Evolutionary conservation across 495 filamentous ascomycete species (phyloP).

Genomic region (Cryomyces minteri): DNA sequence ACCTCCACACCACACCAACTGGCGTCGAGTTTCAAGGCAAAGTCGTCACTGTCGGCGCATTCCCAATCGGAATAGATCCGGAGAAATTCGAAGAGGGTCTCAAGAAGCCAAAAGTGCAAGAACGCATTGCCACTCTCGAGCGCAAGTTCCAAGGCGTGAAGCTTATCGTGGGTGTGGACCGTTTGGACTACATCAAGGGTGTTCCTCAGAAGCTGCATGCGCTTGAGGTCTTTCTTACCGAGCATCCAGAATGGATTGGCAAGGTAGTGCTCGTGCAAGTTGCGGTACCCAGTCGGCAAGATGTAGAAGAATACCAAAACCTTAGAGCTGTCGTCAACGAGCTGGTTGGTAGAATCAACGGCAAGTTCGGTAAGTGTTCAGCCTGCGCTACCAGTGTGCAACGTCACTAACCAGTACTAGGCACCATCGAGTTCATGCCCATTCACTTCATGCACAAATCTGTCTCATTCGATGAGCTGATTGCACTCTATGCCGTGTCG

Average conservation of each 20-base stretch:
- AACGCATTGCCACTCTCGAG: conserved; percentile 57
- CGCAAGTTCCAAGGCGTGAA: conserved; percentile 74
- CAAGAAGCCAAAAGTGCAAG: conserved; percentile 58
- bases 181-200: conserved; percentile 91
- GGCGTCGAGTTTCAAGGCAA: conserved; percentile 62
- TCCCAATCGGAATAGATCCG: conserved; percentile 89
- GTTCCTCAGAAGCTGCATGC: conserved; percentile 90
- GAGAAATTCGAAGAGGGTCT: conserved; percentile 85
- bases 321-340: conserved; percentile 78
- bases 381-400: neutral
- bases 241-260: conserved; percentile 81
- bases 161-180: conserved; percentile 82
- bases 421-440: conserved; percentile 81
- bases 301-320: conserved; percentile 94
- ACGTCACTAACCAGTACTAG: conserved; percentile 14
- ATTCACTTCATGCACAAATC: conserved; percentile 91
- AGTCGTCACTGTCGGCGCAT: conserved; percentile 58
- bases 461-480: conserved; percentile 75
- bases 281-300: conserved; percentile 75
- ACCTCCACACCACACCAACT: conserved; percentile 63
- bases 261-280: conserved; percentile 89
- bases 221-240: conserved; percentile 74
- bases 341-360: conserved; percentile 81
- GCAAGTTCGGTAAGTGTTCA: conserved; percentile 48
- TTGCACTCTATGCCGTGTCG: conserved; percentile 75